Evolutionary conservation across 768 basidiomycete genomes (phyloP), one percentile per base, ranked within the genome.

Genomic region (Coprinopsis marcescibilis): DNA sequence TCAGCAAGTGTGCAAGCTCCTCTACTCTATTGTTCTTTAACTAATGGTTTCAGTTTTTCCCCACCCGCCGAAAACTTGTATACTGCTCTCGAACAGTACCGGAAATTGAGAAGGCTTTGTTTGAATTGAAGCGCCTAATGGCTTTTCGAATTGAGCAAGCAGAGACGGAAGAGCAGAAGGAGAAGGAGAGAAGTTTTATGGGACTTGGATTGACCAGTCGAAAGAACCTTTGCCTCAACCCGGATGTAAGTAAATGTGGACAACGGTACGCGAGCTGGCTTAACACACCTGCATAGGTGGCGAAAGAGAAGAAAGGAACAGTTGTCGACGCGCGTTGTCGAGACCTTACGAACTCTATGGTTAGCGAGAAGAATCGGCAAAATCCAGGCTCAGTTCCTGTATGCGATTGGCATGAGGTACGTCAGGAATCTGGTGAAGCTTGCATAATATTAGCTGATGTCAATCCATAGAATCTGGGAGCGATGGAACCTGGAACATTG

Each of bases 21-120:
- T 30, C 38, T 15, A n/a, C 8, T 23, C 7, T 5, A 4, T 23
- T 23, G 17, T 10, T 24, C 20, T 15, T 8, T 32, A 8, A n/a
- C n/a, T 32, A 32, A 32, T 32, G 29, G 29, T n/a, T 62, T 52
- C 63, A 96, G 92, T 95, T 91, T 67, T 89, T 92, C 63, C 89
- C 92, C 17, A 86, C 85, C 5, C 83, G 84, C 51, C 78, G 96
- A 51, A 98, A 98, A 64, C 82, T 99, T 48, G 85, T 99, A 51
- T 99, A 99, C 65, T 99, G 96, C 65, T 98, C 96, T 8, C 93
- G 96, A 57, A 99, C 96, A 8, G 96, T 99, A 7, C 96, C 96
- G 2, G 96, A 99, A 68, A 99, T 99, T 53, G 96, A 99, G 65
- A 99, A 99, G 63, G 96, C 95, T 0, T 71, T 99, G 48, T 82